Base-by-base conservation (phyloP, 164 flowering plant genomes). In the Brasenia schreberi region DNA sequence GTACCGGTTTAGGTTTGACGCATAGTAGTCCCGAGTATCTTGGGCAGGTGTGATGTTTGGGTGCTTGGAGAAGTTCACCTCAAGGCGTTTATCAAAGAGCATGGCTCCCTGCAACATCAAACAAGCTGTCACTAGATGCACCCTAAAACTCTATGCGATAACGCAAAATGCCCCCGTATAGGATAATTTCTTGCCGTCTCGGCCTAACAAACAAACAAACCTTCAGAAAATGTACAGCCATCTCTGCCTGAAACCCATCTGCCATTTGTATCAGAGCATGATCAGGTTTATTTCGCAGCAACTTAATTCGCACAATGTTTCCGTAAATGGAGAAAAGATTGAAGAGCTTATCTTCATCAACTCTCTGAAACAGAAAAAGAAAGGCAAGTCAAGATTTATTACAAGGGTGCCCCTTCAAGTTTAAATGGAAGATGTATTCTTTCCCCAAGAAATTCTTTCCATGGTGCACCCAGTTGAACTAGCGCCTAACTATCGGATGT, bases 251-350 rank as follows among this genome's bases (percentile, higher is more conserved):
- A 66, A 95, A 92, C 12, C 97, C 99, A 82, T 95, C 97, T 43
- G 89, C 89, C 97, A 95, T 85, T 80, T 95, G 91, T 63, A 95
- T 83, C 42, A 95, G 85, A 11, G 97, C 99, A 82, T 95, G 99
- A 73, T 95, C 99, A 17, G 97, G 99, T 71, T 92, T 95, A 70
- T 84, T 92, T 5, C 86, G 96, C 43, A 95, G 96, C 74, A 92
- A 76, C 78, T 92, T 92, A 68, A 95, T 86, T 71, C 99, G 83
- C 62, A 84, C 83, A 72, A 92, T 95, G 77, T 95, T 95, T 27
- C 99, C 99, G 73, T 92, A 95, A 18, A 95, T 75, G 16, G 99
- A 95, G 82, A 90, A 95, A 64, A 95, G 73, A 72, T 95, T 95
- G 72, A 95, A 95, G 33, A 95, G 89, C 79, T 95, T 95, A 74